Base-by-base conservation (phyloP, 257 asterid species). In the Anisodus tanguticus region DNA sequence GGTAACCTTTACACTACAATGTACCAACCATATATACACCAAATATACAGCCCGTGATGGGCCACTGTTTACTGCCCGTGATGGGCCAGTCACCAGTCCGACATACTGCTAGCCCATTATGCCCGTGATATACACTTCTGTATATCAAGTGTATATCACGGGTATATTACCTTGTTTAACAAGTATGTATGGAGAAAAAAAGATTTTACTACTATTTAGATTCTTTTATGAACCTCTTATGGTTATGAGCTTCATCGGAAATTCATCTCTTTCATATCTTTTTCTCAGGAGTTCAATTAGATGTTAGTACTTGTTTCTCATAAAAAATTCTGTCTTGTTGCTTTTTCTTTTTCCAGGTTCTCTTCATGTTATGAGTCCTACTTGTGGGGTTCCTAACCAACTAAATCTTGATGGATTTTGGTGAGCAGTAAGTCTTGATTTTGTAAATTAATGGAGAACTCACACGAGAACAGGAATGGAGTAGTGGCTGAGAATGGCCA, bases 391-490 rank as follows among this genome's bases (percentile, higher is more conserved):
- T 72, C 39, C 53, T 76, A 41, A 80, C 81, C 62, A 86, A 53
- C 11, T 54, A 63, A 82, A 51, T 82, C 71, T 82, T 15, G 49
- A 89, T 90, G 95, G 88, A 87, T 87, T 88, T 60, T 83, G 83
- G 80, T 66, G 86, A 88, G 86, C 69, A 85, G 49, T 3, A 77
- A 76, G 79, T 53, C 11, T 83, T 83, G 69, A 51, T 86, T 67
- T 88, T 88, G 31, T 62, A 86, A 17, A 85, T 90, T 83, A 84
- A 45, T 92, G 95, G 89, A 84, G 84, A 84, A 83, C 31, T 82
- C 88, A 2, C 84, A 84, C 2, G 88, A 72, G 9, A 87, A 55
- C 26, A 89, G 81, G 47, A 89, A 89, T 79, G 91, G 88, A 47
- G 84, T 41, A 9, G 82, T 43, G 10, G 83, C 35, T 11, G 92